Evolutionary conservation across 306 rosid species (phyloP), one percentile per base, ranked within the genome.

Genomic region (Corylus americana): DNA sequence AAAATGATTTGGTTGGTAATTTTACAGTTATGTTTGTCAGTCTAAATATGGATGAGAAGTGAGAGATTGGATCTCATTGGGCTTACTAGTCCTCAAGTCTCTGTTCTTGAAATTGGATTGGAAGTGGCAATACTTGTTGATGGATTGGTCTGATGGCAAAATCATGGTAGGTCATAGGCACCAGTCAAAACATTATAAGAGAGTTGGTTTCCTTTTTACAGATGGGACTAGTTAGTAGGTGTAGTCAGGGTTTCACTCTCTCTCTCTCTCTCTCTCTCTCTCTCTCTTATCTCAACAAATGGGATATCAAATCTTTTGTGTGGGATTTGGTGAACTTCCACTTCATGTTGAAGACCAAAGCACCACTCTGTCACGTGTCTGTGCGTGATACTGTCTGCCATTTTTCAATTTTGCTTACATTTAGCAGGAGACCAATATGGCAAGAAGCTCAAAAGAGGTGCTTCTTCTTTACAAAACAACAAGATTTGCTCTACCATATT

Each of bases 381-480:
- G 61, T 50, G 62, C 39, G 47, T 53, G 68, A 63, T 75, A 71
- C n/a, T 89, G 91, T 87, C 90, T 82, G 82, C 91, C 93, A 85
- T 85, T 89, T 79, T 67, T 42, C 4, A 7, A 39, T 25, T 47
- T 70, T 70, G 72, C 63, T 20, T 70, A 35, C 76, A 55, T 63
- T 35, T 31, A 70, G 53, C n/a, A 55, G 73, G 79, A 76, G 84
- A 76, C 87, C 74, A 84, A 73, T 47, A 54, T 20, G 45, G 77
- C 71, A 75, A 68, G 74, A 39, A 25, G 59, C 63, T 70, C 48
- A 71, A 84, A 77, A 83, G 68, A 49, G 47, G 47, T 44, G 13
- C 77, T 66, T 45, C 62, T 72, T 42, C 70, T 75, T 71, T 74
- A 58, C 55, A 42, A 47, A 79, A 84, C 81, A 51, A 61, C 62